Conservation (phyloP, 2,329 filamentous ascomycete genomes). For the Diaporthe sp. region DNA sequence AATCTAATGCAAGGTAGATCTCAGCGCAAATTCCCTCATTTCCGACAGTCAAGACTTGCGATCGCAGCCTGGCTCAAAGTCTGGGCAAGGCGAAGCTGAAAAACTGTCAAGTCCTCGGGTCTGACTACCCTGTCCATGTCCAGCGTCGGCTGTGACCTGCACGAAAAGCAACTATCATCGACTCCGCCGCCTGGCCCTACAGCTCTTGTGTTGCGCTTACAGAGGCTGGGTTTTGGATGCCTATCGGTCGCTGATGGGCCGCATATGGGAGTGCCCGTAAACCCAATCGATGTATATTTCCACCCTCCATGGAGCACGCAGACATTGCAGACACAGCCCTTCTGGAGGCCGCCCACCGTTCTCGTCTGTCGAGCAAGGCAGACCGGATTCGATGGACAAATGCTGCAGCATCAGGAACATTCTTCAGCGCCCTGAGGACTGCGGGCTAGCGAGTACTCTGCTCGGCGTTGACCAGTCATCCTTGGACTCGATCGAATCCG, state of each 20-base stretch:
- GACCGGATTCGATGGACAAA: not conserved
- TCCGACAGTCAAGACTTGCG: not conserved
- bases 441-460: not conserved
- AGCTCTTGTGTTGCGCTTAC: not conserved
- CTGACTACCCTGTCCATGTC: not conserved
- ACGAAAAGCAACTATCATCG: not conserved
- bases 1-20: not conserved
- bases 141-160: too few relatives aligned
- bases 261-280: not conserved
- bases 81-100: not conserved
- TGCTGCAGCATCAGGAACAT: not conserved
- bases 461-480: not conserved
- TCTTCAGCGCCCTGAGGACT: not conserved
- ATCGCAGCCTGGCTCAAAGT: not conserved
- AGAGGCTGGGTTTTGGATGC: not conserved
- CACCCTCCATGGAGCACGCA: not conserved
- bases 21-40: accelerated
- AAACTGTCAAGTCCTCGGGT: not conserved
- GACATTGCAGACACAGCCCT: not conserved
- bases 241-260: not conserved
- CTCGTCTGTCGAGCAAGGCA: not conserved
- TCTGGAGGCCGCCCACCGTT: not conserved
- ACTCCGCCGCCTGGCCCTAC: not conserved
- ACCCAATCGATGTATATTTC: not conserved
- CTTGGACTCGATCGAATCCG: not conserved